Evolutionary conservation across 441 rosid species (phyloP), one percentile per base, ranked within the genome.

Genomic region (Populus tomentosa): DNA sequence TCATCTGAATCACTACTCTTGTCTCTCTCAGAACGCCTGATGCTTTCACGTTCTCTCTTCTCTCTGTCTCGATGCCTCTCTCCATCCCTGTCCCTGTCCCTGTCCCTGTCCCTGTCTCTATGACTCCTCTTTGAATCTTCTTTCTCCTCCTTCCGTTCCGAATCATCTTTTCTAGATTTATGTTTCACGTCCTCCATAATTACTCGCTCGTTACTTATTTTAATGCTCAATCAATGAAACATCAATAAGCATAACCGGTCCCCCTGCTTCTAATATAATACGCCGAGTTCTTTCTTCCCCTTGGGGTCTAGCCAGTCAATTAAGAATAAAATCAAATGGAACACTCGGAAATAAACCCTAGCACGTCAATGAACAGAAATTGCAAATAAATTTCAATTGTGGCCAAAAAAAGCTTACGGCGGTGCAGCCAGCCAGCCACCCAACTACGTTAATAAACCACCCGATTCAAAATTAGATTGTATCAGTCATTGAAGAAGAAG

Each of bases 1-100:
- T 88, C 93, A 77, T 84, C 92, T 61, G 84, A 86, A 84, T 78
- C 82, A 18, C 67, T 76, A 64, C 87, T 84, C 75, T 79, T 81
- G 66, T 84, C 90, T 42, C 82, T 80, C 26, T 82, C 85, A 2
- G 74, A 75, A 74, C 73, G 89, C 28, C 82, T 83, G 8, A 6
- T 20, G 32, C 88, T 81, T 75, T 85, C 85, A 4, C 85, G 83
- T n/a, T 81, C 85, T 30, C 81, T 77, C 83, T 86, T 88, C 78
- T 85, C 89, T 71, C 83, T 76, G 67, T 67, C 79, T 7, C 79
- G 71, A 20, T 71, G 80, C 84, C 83, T 80, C 77, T 81, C 86
- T 21, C 75, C 82, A 75, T 30, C 32, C 32, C 32, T 30, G 32
- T 28, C 30, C 30, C 30, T 28, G 2, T 28, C 28, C 28, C 77